These are phyloP conservation scores for Fusarium equiseti DNA, from an alignment of 2,329 filamentous ascomycete genomes.

Conservation along the genomic window DNA sequence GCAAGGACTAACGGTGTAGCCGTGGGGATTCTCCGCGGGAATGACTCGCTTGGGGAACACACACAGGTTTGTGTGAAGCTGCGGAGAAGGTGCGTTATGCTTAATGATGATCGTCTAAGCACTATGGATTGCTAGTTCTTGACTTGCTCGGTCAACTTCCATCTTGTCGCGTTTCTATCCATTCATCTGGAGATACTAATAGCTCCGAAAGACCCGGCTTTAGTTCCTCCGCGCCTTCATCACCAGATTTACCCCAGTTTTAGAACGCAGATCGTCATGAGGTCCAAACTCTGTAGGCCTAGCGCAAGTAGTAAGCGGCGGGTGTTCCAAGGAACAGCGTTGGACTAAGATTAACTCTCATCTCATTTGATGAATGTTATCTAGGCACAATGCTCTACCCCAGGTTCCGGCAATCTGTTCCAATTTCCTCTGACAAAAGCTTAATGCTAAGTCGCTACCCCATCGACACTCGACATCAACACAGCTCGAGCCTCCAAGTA, in stretches of 20 bases:
- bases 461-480: not conserved
- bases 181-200: not conserved
- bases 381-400: not conserved
- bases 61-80: not conserved
- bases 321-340: not conserved
- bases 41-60: not conserved
- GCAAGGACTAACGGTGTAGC: not conserved
- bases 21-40: not conserved
- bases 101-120: not conserved
- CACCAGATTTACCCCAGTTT: not conserved
- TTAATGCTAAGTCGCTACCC: not conserved
- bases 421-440: too few relatives aligned
- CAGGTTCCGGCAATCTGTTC: not conserved
- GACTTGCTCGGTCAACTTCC: not conserved
- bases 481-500: not conserved
- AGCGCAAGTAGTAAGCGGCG: not conserved
- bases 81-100: not conserved
- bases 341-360: not conserved
- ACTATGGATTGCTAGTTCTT: not conserved
- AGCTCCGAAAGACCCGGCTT: not conserved
- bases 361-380: not conserved
- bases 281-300: not conserved
- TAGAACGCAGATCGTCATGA: not conserved
- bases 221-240: not conserved
- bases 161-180: not conserved